Base-by-base conservation (phyloP, 768 basidiomycete species). In the Suillus spraguei region DNA sequence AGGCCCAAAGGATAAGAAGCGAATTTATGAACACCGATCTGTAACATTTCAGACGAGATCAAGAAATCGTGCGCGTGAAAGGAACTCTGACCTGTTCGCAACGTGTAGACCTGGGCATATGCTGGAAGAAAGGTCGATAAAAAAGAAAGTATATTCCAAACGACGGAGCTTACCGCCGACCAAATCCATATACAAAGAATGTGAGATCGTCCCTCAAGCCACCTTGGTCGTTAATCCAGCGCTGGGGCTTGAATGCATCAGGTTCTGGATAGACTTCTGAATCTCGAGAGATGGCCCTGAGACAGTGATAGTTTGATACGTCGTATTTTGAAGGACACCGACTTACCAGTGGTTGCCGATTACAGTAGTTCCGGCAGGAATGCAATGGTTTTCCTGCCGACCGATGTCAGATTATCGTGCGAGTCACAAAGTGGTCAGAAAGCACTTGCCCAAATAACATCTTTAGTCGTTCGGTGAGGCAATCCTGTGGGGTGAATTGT, bases 181-280 rank as follows among this genome's bases (percentile, higher is more conserved):
- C 86, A 67, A 85, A 86, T 0, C 86, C 85, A 60, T 85, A 88
- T 6, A 81, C 73, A 65, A 79, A 86, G 0, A 79, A 74, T 66
- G 80, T 82, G 11, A 86, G 65, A 41, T 85, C 85, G 16, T 80
- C 81, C 28, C 77, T 74, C 9, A 87, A 63, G 35, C 69, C 76
- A 0, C 82, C 82, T 0, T 84, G 76, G 6, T 79, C 0, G 85
- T 86, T 7, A 16, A 49, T 24, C 47, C 47, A 49, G 47, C 46
- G 46, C 46, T 24, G 46, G 5, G 46, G 46, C 41, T 82, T 72
- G 70, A 87, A 61, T 9, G 8, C 38, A 33, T 61, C 60, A 22
- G 60, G 60, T 22, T 61, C 60, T 3, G 49, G 60, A 14, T 36
- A 58, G 20, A 61, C 54, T 24, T 61, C 52, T 59, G 60, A 39